Evolutionary conservation across 2,329 filamentous ascomycete genomes (phyloP), one percentile per base, ranked within the genome.

Genomic region (Sporothrix variecibatus): DNA sequence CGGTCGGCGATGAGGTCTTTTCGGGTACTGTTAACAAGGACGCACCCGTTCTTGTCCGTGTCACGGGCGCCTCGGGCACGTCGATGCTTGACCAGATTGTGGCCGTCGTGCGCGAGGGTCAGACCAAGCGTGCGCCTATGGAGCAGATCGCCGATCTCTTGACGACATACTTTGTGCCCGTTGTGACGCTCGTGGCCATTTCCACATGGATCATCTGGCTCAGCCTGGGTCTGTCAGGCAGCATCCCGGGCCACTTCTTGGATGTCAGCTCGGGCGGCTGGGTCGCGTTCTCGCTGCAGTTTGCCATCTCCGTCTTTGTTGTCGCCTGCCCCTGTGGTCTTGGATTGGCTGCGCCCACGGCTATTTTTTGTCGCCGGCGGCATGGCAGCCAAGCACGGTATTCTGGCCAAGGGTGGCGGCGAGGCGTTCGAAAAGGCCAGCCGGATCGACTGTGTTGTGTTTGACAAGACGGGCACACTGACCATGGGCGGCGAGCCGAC

Each of bases 391-490:
- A 91, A 92, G 80, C 84, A 93, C 78, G 94, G 94, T 1, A 94
- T 97, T 72, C 85, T 97, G 0, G 93, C 93, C 77, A 94, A 94
- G 81, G 93, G 94, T 28, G 94, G 94, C 28, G 94, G 94, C 46
- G 93, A 95, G 80, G 94, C 93, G 0, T 95, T 96, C 80, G 93
- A 95, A 81, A 94, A 94, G 83, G 93, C 93, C 3, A 94, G 92
- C 80, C 89, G 88, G 12, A 86, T 95, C 62, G 90, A 94, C 80
- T 92, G 91, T 71, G 90, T 96, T 53, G 92, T 96, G 0, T 96
- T 97, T 80, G 94, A 97, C 86, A 96, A 97, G 85, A 97, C 94
- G 0, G 94, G 94, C 1, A 97, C 94, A 0, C 84, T 97, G 74
- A 96, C 94, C 0, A 85, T 92, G 78, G 85, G 92, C 4, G 92